A percentile compares a stretch with the other conserved stretches of the same genome.
Conservation (phyloP, 2,329 filamentous ascomycete genomes). For the Pseudogymnoascus pannorum region DNA sequence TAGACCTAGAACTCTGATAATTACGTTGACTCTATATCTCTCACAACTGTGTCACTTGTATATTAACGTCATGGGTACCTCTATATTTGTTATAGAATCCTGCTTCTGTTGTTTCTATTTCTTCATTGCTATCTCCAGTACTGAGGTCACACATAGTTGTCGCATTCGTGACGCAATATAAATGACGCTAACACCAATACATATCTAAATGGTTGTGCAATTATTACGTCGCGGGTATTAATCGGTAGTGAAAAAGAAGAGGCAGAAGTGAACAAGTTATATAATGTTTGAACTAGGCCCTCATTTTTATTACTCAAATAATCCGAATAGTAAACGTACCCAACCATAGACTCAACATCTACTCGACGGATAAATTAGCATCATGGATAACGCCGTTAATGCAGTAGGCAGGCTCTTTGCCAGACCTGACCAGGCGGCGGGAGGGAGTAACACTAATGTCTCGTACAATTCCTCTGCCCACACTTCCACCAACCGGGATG, state of each 20-base stretch:
- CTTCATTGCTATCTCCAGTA: background rate
- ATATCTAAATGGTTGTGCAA: background rate
- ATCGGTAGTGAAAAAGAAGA: background rate
- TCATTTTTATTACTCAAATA: background rate
- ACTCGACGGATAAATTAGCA: background rate
- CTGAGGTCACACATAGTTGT: background rate
- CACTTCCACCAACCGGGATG: background rate
- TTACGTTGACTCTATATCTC: background rate
- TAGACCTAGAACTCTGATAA: background rate
- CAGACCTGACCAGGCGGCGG: conserved; percentile 6
- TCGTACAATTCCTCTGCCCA: conserved; percentile 1
- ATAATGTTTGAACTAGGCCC: background rate
- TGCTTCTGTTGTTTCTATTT: background rate
- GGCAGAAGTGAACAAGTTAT: background rate
- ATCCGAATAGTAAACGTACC: background rate
- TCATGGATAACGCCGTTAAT: conserved; percentile 17
- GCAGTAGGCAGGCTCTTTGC: conserved; percentile 17
- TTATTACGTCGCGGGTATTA: background rate
- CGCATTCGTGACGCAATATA: background rate
- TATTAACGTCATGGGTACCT: background rate
- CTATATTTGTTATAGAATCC: background rate
- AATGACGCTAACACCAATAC: background rate
- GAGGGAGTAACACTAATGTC: background rate
- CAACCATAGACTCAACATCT: background rate
- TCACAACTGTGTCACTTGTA: background rate